Base-by-base conservation (phyloP, 1,139 yeast species). In the Lodderomyces elongisporus region DNA sequence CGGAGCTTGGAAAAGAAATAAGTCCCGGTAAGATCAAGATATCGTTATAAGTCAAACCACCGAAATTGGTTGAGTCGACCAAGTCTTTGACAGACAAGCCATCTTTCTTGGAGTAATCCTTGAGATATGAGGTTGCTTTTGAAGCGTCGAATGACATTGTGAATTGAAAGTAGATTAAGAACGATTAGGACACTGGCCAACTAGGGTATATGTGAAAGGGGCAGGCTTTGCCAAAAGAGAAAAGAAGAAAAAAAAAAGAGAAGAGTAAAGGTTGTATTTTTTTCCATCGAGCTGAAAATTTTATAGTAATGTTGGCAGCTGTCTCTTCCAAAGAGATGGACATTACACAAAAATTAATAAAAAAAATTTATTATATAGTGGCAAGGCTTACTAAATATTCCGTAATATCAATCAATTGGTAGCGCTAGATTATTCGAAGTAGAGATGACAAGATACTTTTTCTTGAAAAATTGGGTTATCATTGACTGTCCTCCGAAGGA, bases 41-140 rank as follows among this genome's bases (percentile, higher is more conserved):
- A 67, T 91, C 99, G 56, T 91, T 93, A 71, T 93, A 91, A 45
- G 99, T 91, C 56, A 91, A 77, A 40, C 99, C 99, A 60, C 98
- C 98, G 64, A 93, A 82, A 51, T 70, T 64, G 48, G 77, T 68
- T 34, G 96, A 87, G 68, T 91, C 95, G 82, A 93, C 85, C 64
- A 91, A 77, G 49, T 85, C 75, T 41, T 76, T 70, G 53, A 85
- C 83, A 46, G 85, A 81, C 49, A 91, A 75, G 44, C 98, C 99
- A 62, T 91, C 98, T 57, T 74, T 79, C 49, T 68, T 60, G 43
- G 74, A 48, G 70, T 85, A 89, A 45, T 74, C 62, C 45, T 74
- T 65, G 48, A 91, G 74, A 58, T 70, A 69, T 41, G 79, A 76
- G 42, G 81, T 54, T 46, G 96, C 96, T 47, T 74, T 72, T 34